phyloP scores from a whole-genome alignment of 176 grass and related monocot genomes.

The Rhynchospora pubera region DNA sequence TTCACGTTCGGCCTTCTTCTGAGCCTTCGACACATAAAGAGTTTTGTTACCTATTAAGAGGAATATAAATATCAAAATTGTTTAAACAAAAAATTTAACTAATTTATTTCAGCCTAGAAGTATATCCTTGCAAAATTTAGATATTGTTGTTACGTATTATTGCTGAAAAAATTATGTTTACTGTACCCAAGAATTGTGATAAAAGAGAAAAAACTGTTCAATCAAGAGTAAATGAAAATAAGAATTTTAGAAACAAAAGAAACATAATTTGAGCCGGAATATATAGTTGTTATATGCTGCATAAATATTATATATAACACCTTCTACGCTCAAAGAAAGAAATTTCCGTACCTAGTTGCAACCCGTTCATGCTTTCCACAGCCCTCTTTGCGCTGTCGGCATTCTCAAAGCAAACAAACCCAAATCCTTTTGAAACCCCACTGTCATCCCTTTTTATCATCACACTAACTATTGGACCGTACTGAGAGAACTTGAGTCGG shows the following conservation, averaged over 20 bases:
- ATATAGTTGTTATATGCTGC: no score
- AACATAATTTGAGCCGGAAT: not conserved
- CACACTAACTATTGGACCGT: constrained; percentile 27
- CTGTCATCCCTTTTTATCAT: constrained; percentile 30
- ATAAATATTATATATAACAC: no score
- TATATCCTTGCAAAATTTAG: not conserved
- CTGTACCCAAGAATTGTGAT: not conserved
- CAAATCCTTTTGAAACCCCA: constrained; percentile 57
- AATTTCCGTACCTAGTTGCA: constrained; percentile 48
- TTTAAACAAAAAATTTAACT: not conserved
- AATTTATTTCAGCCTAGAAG: not conserved
- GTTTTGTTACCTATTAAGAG: constrained; percentile 54
- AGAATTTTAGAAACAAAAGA: not conserved
- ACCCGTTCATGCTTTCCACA: constrained; percentile 59
- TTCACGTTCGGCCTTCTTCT: constrained; percentile 74
- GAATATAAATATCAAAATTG: not conserved
- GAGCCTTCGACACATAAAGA: constrained; percentile 68
- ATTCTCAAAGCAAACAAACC: constrained; percentile 67
- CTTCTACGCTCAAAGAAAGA: not conserved
- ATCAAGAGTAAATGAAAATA: not conserved
- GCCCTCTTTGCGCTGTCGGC: constrained; percentile 60
- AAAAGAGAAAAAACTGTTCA: not conserved
- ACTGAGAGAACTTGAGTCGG: constrained; percentile 37
- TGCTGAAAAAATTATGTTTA: not conserved
- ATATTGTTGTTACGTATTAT: not conserved